Evolutionary conservation across 2,329 filamentous ascomycete species (phyloP).

Genomic region (Aspergillus fructus): DNA sequence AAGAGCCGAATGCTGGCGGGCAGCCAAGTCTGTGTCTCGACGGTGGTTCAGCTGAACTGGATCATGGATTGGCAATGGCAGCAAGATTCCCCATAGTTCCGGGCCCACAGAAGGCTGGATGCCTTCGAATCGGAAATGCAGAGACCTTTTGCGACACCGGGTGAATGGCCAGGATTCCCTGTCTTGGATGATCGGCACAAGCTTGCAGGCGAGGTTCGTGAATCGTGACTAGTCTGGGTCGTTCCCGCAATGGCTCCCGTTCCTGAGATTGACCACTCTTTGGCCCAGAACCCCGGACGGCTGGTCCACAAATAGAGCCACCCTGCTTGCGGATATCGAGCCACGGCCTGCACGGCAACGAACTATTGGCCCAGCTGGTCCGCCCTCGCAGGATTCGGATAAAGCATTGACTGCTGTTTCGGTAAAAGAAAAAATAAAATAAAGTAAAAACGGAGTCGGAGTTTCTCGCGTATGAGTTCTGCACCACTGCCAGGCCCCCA

Average conservation of each 20-base stretch:
- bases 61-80: neutral
- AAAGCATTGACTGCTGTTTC: neutral
- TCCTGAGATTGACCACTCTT: conserved; percentile 3
- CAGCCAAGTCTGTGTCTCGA: neutral
- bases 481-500: neutral
- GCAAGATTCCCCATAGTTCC: neutral
- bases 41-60: neutral
- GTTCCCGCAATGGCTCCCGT: conserved; percentile 7
- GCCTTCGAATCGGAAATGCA: neutral
- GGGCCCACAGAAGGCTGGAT: neutral
- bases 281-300: conserved; percentile 6
- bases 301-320: conserved; percentile 4
- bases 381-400: neutral
- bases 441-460: conserved; percentile 5
- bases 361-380: neutral
- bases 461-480: neutral
- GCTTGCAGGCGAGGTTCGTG: conserved; percentile 8
- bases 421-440: neutral
- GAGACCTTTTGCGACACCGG: neutral
- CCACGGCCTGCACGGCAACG: conserved; percentile 1
- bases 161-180: neutral
- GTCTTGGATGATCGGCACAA: conserved; percentile 4
- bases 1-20: neutral
- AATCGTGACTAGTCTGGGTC: neutral
- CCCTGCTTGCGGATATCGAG: neutral